Evolutionary conservation across 106 monocot species (phyloP), one percentile per base, ranked within the genome.

Genomic region (Dendrobium huoshanense): DNA sequence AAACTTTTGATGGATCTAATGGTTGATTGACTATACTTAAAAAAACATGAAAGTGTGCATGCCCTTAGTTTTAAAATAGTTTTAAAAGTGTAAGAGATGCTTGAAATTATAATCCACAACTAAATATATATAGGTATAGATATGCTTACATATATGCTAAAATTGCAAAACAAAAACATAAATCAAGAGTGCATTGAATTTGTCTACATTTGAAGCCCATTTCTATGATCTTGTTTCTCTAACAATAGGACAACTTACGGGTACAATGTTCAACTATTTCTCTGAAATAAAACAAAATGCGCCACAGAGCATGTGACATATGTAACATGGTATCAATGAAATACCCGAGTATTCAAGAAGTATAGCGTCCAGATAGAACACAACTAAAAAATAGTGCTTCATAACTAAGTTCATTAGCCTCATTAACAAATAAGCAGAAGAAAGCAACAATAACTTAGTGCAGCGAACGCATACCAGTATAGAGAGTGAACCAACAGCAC

Each of bases 401-500:
- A 61, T 22, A 6, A 20, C 9, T 13, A 10, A 70, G 31, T 70
- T 70, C 33, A 2, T 2, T 19, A 70, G 2, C 37, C 37, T 4
- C 3, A 37, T 70, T 70, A 20, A 44, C 5, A 44, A 43, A 42
- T 44, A 5, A n/a, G 41, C 41, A 43, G 27, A 73, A 40, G 19
- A 74, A 74, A 42, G 43, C 25, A 19, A 10, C 19, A 74, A 74
- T n/a, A 74, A 20, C 43, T 41, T 43, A 44, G 43, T n/a, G 17
- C 41, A 74, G 43, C 9, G 42, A 74, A 44, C n/a, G 44, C 43
- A 22, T 82, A 96, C 95, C 95, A 88, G 79, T 44, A 99, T 88
- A 15, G 91, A 95, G 77, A 99, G 55, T 49, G 98, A 99, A 16
- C 98, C 98, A 73, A 99, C 73, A 15, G 86, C 83, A 80, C 89